Conservation (phyloP, 306 rosid species). For the Castanea sativa region DNA sequence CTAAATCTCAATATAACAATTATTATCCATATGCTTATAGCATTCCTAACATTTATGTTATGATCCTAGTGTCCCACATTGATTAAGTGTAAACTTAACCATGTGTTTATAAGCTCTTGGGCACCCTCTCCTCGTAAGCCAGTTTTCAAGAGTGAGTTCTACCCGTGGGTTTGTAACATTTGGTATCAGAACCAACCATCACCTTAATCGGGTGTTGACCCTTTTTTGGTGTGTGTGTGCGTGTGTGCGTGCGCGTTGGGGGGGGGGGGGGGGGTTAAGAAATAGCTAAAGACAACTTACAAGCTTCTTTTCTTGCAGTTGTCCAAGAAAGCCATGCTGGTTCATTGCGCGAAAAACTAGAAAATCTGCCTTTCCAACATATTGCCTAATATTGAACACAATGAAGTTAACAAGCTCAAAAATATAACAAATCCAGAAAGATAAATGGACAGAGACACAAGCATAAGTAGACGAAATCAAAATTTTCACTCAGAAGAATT, state of each 20-base stretch:
- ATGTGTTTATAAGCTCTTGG: no score
- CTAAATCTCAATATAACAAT: no score
- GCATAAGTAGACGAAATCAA: constrained; percentile 6
- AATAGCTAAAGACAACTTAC: constrained; percentile 42
- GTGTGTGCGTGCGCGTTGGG: no score
- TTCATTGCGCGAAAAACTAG: constrained; percentile 93
- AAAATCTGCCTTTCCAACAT: constrained; percentile 94
- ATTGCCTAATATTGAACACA: constrained; percentile 64
- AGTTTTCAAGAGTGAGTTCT: no score
- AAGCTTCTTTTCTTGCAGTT: constrained; percentile 94
- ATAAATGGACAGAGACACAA: background rate
- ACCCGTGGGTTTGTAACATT: no score
- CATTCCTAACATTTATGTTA: no score
- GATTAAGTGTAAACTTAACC: no score
- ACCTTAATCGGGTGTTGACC: no score
- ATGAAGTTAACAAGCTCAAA: constrained; percentile 18
- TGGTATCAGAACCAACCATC: no score
- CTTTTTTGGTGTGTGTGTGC: background rate
- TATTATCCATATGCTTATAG: no score
- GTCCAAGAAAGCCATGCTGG: constrained; percentile 90
- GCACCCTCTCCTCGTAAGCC: no score
- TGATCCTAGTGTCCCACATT: no score
- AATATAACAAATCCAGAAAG: constrained; percentile 9
- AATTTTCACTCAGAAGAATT: constrained; percentile 23
- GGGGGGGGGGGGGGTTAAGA: background rate